Base-by-base conservation (phyloP, 306 rosid genomes). In the Quercus dentata region DNA sequence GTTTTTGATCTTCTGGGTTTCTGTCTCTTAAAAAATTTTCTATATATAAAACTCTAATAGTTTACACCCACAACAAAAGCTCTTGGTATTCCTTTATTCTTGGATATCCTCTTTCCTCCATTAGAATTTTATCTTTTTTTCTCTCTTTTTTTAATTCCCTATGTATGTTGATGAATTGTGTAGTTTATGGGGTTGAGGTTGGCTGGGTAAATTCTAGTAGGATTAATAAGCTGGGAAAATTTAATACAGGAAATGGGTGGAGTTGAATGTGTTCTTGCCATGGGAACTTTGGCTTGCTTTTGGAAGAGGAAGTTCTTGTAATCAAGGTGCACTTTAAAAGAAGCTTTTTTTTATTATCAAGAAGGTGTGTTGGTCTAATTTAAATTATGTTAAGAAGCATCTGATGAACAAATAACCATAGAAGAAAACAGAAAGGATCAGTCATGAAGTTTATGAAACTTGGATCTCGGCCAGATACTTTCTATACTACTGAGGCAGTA, bases 401-500 rank as follows among this genome's bases (percentile, higher is more conserved):
- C 83, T 76, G 86, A 84, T 79, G 81, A 81, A 74, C 82, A 57
- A 74, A 69, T 86, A 82, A 80, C 79, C 85, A 83, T 55, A 84
- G 78, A 72, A 57, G 38, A 31, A 67, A 68, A 77, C 38, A 70
- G 51, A 75, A 75, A 79, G 85, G 69, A 69, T 76, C 52, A 85
- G 76, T 51, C 93, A 96, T 96, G 99, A 96, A 96, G 97, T 96
- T 96, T 80, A 96, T 96, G 99, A 96, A 96, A 83, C 97, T 96
- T 28, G 99, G 99, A 88, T 93, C 98, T 83, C 89, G 97, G 74
- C 98, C 98, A 12, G 99, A 96, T 86, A 91, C 97, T 82, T 96
- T 96, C 90, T 89, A 86, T 84, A 87, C 96, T 56, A 46, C 89
- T 6, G 97, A 93, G 74, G 91, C 97, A 74, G 86, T 93, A 51